These are phyloP conservation scores for Priceomyces medius DNA, from an alignment of 805 yeast genomes.

Conservation along the genomic window DNA sequence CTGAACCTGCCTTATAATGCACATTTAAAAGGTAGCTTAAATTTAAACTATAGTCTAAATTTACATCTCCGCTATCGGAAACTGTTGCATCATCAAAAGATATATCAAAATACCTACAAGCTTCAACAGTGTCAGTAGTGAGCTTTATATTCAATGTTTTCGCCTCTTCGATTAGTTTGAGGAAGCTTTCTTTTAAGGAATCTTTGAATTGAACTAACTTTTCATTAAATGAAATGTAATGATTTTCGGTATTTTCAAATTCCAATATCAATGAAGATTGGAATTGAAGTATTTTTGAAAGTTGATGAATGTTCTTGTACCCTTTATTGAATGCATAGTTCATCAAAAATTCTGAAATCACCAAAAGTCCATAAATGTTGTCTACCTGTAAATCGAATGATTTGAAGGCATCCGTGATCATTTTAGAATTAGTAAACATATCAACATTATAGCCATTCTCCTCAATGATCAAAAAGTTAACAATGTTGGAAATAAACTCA, in stretches of 20 bases:
- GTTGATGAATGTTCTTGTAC: conserved; percentile 7
- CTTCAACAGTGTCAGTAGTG: neutral
- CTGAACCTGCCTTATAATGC: conserved; percentile 24
- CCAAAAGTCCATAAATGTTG: conserved; percentile 32
- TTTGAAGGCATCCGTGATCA: conserved; percentile 26
- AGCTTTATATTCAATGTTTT: neutral
- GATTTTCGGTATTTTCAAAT: conserved; percentile 40
- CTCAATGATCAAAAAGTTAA: conserved; percentile 18
- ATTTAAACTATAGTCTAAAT: conserved; percentile 19
- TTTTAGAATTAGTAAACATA: conserved; percentile 27
- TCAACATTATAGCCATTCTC: conserved; percentile 15
- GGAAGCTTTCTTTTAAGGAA: conserved; percentile 16
- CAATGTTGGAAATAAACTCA: conserved; percentile 30
- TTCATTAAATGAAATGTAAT: conserved; percentile 29
- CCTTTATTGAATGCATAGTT: conserved; percentile 9
- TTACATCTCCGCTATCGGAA: conserved; percentile 1
- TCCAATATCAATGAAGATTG: conserved; percentile 32
- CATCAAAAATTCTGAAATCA: conserved; percentile 22
- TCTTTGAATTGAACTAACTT: conserved; percentile 22
- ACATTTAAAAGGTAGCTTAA: conserved; percentile 27
- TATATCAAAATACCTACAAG: neutral
- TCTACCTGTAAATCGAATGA: conserved; percentile 25
- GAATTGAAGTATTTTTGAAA: conserved; percentile 23
- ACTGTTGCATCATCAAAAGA: neutral
- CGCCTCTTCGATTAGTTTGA: conserved; percentile 6